Percentiles rank a stretch among this genome's conserved stretches.
Evolutionary conservation across 495 filamentous ascomycete species (phyloP).

Genomic region (Aspergillus coremiiformis): DNA sequence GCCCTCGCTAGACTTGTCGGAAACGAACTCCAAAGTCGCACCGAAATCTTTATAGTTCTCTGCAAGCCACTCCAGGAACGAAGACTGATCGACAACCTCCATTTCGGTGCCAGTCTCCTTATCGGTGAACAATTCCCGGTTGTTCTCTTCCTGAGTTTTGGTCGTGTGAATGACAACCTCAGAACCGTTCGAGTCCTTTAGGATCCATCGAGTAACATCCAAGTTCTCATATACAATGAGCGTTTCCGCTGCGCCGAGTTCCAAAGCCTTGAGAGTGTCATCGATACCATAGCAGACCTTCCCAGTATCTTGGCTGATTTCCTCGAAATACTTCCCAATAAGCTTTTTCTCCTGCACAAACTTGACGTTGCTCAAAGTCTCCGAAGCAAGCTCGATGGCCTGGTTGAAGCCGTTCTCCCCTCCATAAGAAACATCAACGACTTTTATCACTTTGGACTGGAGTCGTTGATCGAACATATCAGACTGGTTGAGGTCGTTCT

Average conservation of each 20-base stretch:
- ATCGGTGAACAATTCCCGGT: constrained; percentile 83
- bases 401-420: constrained; percentile 99
- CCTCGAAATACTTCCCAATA: constrained; percentile 96
- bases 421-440: constrained; percentile 97
- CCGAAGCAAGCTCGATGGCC: constrained; percentile 87
- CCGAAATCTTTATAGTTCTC: constrained; percentile 97
- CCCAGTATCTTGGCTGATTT: constrained; percentile 94
- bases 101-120: constrained; percentile 94
- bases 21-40: constrained; percentile 94
- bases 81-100: constrained; percentile 75
- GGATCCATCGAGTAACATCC: constrained; percentile 81
- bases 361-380: constrained; percentile 98
- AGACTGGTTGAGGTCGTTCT: constrained; percentile 96
- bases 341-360: constrained; percentile 99
- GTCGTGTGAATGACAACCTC: constrained; percentile 78
- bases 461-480: constrained; percentile 94
- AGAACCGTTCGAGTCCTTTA: constrained; percentile 66
- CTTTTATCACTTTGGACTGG: constrained; percentile 92
- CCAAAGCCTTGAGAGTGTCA: constrained; percentile 94
- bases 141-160: constrained; percentile 66
- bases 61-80: constrained; percentile 98
- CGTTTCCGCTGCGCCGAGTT: constrained; percentile 88
- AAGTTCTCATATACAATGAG: constrained; percentile 98
- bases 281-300: constrained; percentile 97
- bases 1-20: constrained; percentile 90